Base-by-base conservation (phyloP, 176 grass and related monocot genomes). In the Aegilops tauschii region DNA sequence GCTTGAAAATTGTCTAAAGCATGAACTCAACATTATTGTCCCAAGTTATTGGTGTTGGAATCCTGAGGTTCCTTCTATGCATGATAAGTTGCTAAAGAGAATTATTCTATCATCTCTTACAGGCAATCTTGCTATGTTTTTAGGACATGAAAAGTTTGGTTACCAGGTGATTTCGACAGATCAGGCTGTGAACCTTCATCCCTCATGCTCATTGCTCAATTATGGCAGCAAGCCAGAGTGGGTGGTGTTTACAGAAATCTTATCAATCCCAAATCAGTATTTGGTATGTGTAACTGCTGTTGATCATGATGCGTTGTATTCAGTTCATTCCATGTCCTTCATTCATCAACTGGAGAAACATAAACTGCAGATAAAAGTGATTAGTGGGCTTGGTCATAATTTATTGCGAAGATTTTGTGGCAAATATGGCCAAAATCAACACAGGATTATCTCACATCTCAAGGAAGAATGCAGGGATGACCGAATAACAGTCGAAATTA, bases 241-340 rank as follows among this genome's bases (percentile, higher is more conserved):
- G 93, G 96, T 95, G 65, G 96, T 93, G 80, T 98, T 98, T 89
- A 73, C 90, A 68, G 96, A 98, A 77, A 89, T 98, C 30, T 93
- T 98, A 62, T 92, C 96, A 29, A 75, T 89, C 12, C 69, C 82
- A 50, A 91, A 89, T 95, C 88, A 98, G 64, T 98, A 95, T 88
- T 93, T 98, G 76, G 91, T 98, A 79, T 98, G 96, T 82, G 96
- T 94, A 83, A 92, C 96, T 58, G 88, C 93, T 64, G 88, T 98
- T 65, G 91, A 95, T 90, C 62, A 21, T 90, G 90, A 94, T n/a
- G 88, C 86, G 34, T 84, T 98, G 40, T 84, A 32, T 79, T 45
- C 54, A 47, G 65, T 95, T 83, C 88, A 92, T 6, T 44, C 87
- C 64, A 32, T 80, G 29, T 40, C 88, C 84, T 91, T 86, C 61